Base-by-base conservation (phyloP, 139 green algal genomes). In the Edaphochlamys debaryana region DNA sequence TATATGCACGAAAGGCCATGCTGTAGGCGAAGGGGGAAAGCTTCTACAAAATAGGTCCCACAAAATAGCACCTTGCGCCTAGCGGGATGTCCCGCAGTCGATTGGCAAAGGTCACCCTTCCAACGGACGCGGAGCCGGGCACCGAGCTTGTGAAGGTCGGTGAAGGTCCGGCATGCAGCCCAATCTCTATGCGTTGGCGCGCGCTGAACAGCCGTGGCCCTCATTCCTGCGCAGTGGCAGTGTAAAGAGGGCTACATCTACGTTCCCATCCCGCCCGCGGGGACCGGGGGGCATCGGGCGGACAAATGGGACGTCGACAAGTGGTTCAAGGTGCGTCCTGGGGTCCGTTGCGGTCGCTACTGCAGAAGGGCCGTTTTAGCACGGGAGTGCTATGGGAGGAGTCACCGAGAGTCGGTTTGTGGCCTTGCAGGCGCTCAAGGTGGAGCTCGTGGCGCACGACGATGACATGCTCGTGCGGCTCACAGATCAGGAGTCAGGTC, bases 231-330 rank as follows among this genome's bases (percentile, higher is more conserved):
- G n/a, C n/a, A n/a, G 6, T 93, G 91, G 62, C 56, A n/a, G 2
- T 88, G 79, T 69, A 82, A 85, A 30, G 90, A 94, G 68, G 76
- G 64, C 1, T 94, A 94, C 54, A 88, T 95, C 3, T 95, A 95
- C 66, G 80, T 75, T n/a, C 74, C 82, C 8, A 62, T 95, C 29
- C 93, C 93, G 8, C 86, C 92, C 0, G 88, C 92, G 11, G 85
- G 82, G 11, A 90, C 83, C 0, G 87, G 87, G 13, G 93, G 93
- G 3, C 93, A 96, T 70, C 74, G 93, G 30, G 93, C 93, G 4
- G 93, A 96, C 54, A 69, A 87, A 6, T 96, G 93, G 93, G 82
- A 96, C 45, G 90, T 95, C 1, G 89, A 95, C 62, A 91, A 93
- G 20, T 96, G 93, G 93, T 69, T 96, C 19, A 85, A 92, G 88